phyloP scores from a whole-genome alignment of 2,329 filamentous ascomycete genomes.

The Myrmaecium sp. region DNA sequence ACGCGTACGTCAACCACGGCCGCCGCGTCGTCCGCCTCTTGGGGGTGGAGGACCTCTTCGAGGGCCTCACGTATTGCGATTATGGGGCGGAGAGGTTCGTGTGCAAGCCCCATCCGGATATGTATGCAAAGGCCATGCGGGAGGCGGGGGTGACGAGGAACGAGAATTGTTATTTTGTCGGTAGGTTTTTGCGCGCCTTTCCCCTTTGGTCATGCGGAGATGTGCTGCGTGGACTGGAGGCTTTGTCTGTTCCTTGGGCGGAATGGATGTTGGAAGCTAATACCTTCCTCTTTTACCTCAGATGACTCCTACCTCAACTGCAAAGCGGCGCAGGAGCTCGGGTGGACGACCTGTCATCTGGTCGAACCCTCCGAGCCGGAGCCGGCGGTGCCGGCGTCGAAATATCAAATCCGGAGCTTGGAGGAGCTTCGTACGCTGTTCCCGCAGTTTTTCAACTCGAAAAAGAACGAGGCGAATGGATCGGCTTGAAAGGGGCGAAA shows the following conservation, averaged over 20 bases:
- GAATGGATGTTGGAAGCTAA: too few relatives aligned
- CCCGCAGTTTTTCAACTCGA: constrained; percentile 68
- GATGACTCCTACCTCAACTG: constrained; percentile 84
- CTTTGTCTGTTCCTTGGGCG: too few relatives aligned
- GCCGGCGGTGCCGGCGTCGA: constrained; percentile 48
- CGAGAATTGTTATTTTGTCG: constrained; percentile 80
- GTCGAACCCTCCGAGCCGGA: constrained; percentile 56
- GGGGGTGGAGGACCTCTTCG: constrained; percentile 73
- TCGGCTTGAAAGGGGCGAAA: too few relatives aligned
- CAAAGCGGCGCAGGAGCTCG: constrained; percentile 54
- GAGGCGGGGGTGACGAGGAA: constrained; percentile 55
- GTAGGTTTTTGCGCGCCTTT: too few relatives aligned
- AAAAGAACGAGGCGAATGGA: too few relatives aligned
- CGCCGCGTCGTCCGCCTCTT: constrained; percentile 67
- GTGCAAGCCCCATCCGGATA: constrained; percentile 71
- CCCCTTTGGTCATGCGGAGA: too few relatives aligned
- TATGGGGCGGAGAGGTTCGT: constrained; percentile 57
- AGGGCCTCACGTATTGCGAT: constrained; percentile 90
- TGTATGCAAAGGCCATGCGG: constrained; percentile 78
- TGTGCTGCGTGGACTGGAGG: too few relatives aligned
- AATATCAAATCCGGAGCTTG: constrained; percentile 59
- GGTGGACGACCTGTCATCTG: constrained; percentile 76
- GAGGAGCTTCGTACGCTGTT: constrained; percentile 61
- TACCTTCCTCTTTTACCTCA: too few relatives aligned
- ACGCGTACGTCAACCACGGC: constrained; percentile 83